phyloP scores from a whole-genome alignment of 2,329 filamentous ascomycete genomes.

The Venturiaceae sp. region DNA sequence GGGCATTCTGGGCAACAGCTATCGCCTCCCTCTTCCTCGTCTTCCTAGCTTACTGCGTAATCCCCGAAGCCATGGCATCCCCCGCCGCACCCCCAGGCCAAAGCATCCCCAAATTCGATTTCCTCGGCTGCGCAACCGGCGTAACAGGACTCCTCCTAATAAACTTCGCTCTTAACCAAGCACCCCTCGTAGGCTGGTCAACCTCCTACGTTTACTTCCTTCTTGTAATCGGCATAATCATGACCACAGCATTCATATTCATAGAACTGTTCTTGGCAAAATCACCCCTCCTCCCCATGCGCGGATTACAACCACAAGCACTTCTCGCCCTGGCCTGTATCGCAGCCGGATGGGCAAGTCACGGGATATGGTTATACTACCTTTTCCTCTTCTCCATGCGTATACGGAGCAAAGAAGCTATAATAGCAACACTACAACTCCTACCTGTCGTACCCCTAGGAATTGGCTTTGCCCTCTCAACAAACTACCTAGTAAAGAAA shows the following conservation, averaged over 20 bases:
- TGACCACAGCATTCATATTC: conserved; percentile 18
- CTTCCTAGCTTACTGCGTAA: conserved; percentile 15
- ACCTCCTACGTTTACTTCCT: conserved; percentile 18
- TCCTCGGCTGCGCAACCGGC: conserved; percentile 17
- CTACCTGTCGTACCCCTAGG: conserved; percentile 9
- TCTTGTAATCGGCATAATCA: conserved; percentile 18
- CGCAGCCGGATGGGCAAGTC: conserved; percentile 21
- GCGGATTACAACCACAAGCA: conserved; percentile 15
- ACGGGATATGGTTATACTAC: conserved; percentile 19
- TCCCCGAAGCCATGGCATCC: conserved; percentile 10
- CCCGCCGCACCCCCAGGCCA: conserved; percentile 4
- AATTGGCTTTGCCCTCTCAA: conserved; percentile 8
- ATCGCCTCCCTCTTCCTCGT: conserved; percentile 16
- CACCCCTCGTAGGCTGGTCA: conserved; percentile 20
- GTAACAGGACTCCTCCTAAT: conserved; percentile 20
- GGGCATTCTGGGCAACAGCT: conserved; percentile 21
- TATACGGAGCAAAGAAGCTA: neutral
- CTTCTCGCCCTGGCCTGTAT: conserved; percentile 18
- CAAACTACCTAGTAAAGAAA: conserved; percentile 9
- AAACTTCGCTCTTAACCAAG: conserved; percentile 23
- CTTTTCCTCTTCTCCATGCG: conserved; percentile 11
- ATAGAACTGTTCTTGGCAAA: conserved; percentile 16
- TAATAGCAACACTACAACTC: conserved; percentile 5
- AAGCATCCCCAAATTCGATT: conserved; percentile 16
- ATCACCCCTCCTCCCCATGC: conserved; percentile 16